Conservation (phyloP, 2,329 filamentous ascomycete genomes). For the Epichloe sibirici region DNA sequence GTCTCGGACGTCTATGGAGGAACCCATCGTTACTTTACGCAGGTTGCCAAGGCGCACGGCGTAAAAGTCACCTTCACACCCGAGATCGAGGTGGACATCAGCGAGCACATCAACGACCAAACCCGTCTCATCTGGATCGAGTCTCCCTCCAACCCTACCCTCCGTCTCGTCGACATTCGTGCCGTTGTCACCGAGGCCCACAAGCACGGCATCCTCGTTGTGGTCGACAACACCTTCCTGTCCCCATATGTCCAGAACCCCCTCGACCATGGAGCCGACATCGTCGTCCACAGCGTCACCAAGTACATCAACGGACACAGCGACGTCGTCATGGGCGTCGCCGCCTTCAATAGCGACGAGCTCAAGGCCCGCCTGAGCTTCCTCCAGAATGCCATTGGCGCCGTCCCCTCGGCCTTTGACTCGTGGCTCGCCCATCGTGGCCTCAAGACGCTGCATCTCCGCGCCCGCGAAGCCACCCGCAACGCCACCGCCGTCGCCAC, state of each 20-base stretch:
- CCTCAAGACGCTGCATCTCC: conserved; percentile 90
- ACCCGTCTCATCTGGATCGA: conserved; percentile 97
- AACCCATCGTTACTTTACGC: conserved; percentile 97
- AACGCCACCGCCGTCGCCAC: conserved; percentile 71
- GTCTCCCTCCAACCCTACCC: conserved; percentile 79
- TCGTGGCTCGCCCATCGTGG: conserved; percentile 96
- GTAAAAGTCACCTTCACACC: conserved; percentile 92
- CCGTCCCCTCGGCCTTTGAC: conserved; percentile 89
- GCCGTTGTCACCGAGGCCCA: conserved; percentile 76
- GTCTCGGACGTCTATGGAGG: conserved; percentile 97
- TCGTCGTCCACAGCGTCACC: conserved; percentile 92
- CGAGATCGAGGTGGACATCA: conserved; percentile 79
- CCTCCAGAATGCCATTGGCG: conserved; percentile 94
- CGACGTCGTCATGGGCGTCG: conserved; percentile 95
- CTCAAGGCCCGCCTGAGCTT: conserved; percentile 71
- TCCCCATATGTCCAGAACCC: conserved; percentile 92
- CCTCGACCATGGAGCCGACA: conserved; percentile 91
- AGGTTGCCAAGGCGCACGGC: conserved; percentile 88
- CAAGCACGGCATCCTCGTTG: conserved; percentile 77
- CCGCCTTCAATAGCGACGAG: conserved; percentile 80
- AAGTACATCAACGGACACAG: conserved; percentile 99
- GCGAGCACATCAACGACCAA: conserved; percentile 69
- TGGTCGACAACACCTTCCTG: conserved; percentile 99
- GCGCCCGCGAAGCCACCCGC: conserved; percentile 68
- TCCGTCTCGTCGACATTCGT: conserved; percentile 85